These are phyloP conservation scores for Rhytidhysteron rufulum DNA, from an alignment of 2,329 filamentous ascomycete species.

Conservation along the genomic window DNA sequence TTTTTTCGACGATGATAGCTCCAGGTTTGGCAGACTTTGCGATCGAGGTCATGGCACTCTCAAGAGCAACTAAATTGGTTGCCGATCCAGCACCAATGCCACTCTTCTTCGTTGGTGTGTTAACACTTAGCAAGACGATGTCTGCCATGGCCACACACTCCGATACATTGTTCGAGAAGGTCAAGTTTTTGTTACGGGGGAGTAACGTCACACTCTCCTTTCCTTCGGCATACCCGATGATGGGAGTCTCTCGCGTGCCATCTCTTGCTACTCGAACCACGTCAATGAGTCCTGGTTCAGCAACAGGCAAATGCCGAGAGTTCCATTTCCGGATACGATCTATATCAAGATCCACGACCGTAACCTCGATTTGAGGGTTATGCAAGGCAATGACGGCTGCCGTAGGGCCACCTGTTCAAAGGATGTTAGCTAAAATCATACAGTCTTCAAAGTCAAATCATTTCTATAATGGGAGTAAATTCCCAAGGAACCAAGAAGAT, in stretches of 20 bases:
- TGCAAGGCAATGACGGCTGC: slow-evolving; percentile 70
- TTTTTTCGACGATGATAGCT: slow-evolving; percentile 77
- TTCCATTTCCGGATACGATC: slow-evolving; percentile 69
- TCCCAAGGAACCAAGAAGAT: not conserved
- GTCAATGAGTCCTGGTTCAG: slow-evolving; percentile 68
- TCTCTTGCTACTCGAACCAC: slow-evolving; percentile 62
- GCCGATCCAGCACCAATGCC: slow-evolving; percentile 68
- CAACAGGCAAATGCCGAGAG: slow-evolving; percentile 68
- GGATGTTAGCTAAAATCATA: not conserved
- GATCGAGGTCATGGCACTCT: slow-evolving; percentile 65
- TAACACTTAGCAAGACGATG: slow-evolving; percentile 71
- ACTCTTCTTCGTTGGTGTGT: slow-evolving; percentile 71
- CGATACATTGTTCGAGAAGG: slow-evolving; percentile 68
- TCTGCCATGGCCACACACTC: slow-evolving; percentile 64
- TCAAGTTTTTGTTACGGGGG: slow-evolving; percentile 60
- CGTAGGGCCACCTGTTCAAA: slow-evolving; percentile 61
- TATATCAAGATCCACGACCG: slow-evolving; percentile 68
- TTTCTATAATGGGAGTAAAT: not conserved
- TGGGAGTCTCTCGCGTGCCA: slow-evolving; percentile 17
- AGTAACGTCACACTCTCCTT: slow-evolving; percentile 19
- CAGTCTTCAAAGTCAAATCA: not conserved
- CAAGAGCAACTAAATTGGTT: slow-evolving; percentile 69
- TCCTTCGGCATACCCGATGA: slow-evolving; percentile 6
- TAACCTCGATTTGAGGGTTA: slow-evolving; percentile 67
- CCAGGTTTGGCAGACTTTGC: slow-evolving; percentile 63